These are phyloP conservation scores for Colletotrichum paranaense DNA, from an alignment of 2,329 filamentous ascomycete species.

Conservation along the genomic window DNA sequence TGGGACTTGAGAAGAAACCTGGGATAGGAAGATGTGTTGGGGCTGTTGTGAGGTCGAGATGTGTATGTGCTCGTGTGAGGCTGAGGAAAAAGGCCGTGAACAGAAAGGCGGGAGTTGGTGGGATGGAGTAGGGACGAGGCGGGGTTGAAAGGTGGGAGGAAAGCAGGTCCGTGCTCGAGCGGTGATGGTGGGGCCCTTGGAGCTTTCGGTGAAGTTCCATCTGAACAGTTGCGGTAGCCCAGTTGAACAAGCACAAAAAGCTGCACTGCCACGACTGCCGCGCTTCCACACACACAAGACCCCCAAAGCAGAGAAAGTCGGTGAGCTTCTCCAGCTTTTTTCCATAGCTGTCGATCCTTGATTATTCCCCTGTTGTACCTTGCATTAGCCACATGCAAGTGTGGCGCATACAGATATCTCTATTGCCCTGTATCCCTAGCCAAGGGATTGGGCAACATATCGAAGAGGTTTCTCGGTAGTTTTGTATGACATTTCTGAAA, in stretches of 20 bases:
- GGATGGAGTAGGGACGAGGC: conserved; percentile 27
- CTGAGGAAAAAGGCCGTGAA: conserved; percentile 12
- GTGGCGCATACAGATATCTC: conserved; percentile 3
- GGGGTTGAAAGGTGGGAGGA: conserved; percentile 23
- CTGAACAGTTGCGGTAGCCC: not conserved
- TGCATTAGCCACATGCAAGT: conserved; percentile 6
- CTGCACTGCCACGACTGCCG: conserved; percentile 1
- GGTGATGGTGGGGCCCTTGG: not conserved
- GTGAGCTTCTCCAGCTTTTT: not conserved
- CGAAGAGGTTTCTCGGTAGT: not conserved
- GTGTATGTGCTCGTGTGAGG: conserved; percentile 12
- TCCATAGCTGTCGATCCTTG: not conserved
- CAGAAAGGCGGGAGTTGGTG: conserved; percentile 22
- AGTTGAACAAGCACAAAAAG: no score
- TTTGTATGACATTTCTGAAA: not conserved
- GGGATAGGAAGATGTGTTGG: not conserved
- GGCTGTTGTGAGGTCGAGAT: not conserved
- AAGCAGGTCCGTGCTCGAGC: conserved; percentile 8
- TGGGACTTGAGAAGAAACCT: not conserved
- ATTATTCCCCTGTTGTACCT: not conserved
- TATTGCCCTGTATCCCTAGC: not conserved
- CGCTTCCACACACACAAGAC: no score
- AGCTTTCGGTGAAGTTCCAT: conserved; percentile 18
- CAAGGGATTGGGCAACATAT: not conserved
- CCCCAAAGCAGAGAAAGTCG: not conserved